These are phyloP conservation scores for Trichophyton simii DNA, from an alignment of 2,329 filamentous ascomycete genomes.

Conservation along the genomic window DNA sequence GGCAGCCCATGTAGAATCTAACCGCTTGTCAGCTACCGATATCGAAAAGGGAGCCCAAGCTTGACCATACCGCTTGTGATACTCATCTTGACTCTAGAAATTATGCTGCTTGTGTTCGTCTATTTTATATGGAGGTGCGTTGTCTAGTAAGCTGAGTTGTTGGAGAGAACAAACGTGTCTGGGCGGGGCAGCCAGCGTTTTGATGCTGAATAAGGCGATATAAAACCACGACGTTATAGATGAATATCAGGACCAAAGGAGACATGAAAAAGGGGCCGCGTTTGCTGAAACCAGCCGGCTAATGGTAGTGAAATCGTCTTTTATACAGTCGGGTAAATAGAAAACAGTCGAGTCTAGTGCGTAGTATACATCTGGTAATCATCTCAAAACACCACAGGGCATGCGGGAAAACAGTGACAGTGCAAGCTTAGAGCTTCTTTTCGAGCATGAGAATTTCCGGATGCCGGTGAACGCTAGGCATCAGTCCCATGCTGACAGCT, in stretches of 20 bases:
- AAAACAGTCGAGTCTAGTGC: not conserved
- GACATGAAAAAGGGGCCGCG: not conserved
- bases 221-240: not conserved
- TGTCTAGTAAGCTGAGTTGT: not conserved
- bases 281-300: not conserved
- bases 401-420: not conserved
- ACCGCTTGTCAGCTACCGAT: slow-evolving; percentile 12
- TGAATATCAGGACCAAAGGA: not conserved
- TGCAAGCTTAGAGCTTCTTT: not conserved
- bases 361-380: slow-evolving; percentile 3
- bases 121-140: not conserved
- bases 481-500: slow-evolving; percentile 76
- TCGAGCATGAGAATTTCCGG: slow-evolving; percentile 54
- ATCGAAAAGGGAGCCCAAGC: not conserved
- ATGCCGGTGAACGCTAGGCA: slow-evolving; percentile 83
- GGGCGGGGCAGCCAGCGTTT: not conserved
- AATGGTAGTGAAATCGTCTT: not conserved
- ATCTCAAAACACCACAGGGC: not conserved
- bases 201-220: not conserved
- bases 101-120: not conserved
- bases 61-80: slow-evolving; percentile 31
- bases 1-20: slow-evolving; percentile 68
- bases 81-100: slow-evolving; percentile 24
- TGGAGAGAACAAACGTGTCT: not conserved
- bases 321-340: not conserved